Evolutionary conservation across 305 asterid genomes (phyloP).

Genomic region (Fraxinus albicans): DNA sequence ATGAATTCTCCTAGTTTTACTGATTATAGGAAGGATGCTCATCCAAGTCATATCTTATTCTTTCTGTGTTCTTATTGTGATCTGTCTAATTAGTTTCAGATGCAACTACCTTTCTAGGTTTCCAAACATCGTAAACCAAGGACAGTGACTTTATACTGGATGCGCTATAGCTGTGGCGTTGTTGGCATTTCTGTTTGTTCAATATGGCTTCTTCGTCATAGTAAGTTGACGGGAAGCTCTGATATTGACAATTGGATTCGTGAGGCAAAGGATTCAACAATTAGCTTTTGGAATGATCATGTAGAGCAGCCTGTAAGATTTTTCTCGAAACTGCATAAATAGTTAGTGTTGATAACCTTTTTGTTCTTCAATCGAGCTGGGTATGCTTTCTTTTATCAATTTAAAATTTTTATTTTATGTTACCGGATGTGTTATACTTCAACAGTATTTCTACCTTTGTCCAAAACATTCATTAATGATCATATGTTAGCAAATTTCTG

Average conservation of each 20-base stretch:
- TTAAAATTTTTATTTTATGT: slow-evolving; percentile 6
- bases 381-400: slow-evolving; percentile 16
- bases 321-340: slow-evolving; percentile 19
- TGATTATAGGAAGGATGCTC: slow-evolving; percentile 15
- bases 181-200: slow-evolving; percentile 78
- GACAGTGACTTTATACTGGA: slow-evolving; percentile 76
- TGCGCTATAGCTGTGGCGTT: slow-evolving; percentile 76
- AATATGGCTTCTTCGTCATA: slow-evolving; percentile 92
- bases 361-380: slow-evolving; percentile 18
- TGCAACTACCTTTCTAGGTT: slow-evolving; percentile 51
- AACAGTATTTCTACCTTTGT: neutral
- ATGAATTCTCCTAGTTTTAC: slow-evolving; percentile 3
- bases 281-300: slow-evolving; percentile 88
- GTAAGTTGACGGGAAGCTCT: slow-evolving; percentile 92
- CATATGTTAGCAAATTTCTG: neutral
- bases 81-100: neutral
- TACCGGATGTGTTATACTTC: slow-evolving; percentile 2
- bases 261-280: slow-evolving; percentile 85
- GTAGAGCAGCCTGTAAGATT: slow-evolving; percentile 95
- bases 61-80: slow-evolving; percentile 9
- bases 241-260: slow-evolving; percentile 92
- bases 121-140: slow-evolving; percentile 77
- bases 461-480: neutral
- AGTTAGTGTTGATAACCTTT: slow-evolving; percentile 6
- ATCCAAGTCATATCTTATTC: slow-evolving; percentile 3